Base-by-base conservation (phyloP, 371 early-diverging fungal genomes). In the Syncephalastrum monosporum region DNA sequence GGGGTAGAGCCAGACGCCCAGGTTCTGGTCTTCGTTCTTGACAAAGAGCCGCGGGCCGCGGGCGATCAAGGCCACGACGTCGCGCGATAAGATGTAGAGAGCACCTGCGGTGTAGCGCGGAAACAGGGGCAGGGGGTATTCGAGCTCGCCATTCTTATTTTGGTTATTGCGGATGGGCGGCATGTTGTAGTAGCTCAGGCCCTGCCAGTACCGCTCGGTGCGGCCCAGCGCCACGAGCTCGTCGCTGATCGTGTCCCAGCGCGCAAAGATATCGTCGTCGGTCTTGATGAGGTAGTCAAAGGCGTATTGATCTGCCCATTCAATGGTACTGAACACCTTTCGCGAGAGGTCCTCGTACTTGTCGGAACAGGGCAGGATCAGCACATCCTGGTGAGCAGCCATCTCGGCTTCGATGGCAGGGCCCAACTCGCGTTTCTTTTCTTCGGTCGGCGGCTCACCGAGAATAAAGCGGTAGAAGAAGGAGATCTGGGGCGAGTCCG, bases 221-320 rank as follows among this genome's bases (percentile, higher is more conserved):
- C 74, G 71, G 8, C 85, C 87, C 15, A 80, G 65, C 4, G 69
- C 65, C 33, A 71, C 62, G 25, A 86, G 56, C 56, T 86, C 87
- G 4, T 67, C 61, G 10, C 73, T 71, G 6, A 86, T 59, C 3
- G 61, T 58, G 59, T 86, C 84, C 79, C 78, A 83, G n/a, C 84
- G 72, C 3, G 81, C 77, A 71, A 84, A 86, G 16, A 84, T 74
- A 59, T 86, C 81, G 41, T 86, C 84, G 12, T 83, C 77, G 3
- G 86, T 82, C 55, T 86, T 86, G 60, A 83, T 61, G 10, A 86
- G 50, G 29, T 79, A 84, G 47, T 84, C 79, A 56, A 77, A 82
- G 14, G 72, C 47, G 52, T 69, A 63, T 12, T 67, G 59, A 23
- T 60, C 60, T 2, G 80, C 69, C 83, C 82, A 84, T 47, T 71